Evolutionary conservation across 2,329 filamentous ascomycete species (phyloP).

Genomic region (Didymella glomerata): DNA sequence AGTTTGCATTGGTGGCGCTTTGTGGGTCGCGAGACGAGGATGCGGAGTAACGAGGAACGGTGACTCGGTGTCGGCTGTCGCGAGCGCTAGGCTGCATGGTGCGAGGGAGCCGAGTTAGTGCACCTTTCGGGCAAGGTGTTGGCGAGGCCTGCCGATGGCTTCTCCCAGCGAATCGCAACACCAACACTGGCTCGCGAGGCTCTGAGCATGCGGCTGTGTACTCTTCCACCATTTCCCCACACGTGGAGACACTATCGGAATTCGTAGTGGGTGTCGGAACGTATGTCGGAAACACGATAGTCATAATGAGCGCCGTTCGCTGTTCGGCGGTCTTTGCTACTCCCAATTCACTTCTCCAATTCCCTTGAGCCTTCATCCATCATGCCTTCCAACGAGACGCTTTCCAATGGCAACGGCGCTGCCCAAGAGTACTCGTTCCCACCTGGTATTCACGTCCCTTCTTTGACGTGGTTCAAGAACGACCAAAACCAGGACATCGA

Average conservation of each 20-base stretch:
- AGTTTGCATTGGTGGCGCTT: constrained; percentile 20
- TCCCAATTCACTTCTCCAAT: background rate
- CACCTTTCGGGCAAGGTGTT: constrained; percentile 11
- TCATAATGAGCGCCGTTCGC: constrained; percentile 30
- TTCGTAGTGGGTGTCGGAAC: constrained; percentile 30
- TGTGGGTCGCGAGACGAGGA: constrained; percentile 25
- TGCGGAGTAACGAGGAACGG: constrained; percentile 14
- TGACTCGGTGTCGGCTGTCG: constrained; percentile 23
- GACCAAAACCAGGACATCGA: constrained; percentile 62
- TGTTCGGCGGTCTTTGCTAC: constrained; percentile 7
- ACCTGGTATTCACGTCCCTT: constrained; percentile 65
- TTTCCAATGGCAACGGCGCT: constrained; percentile 39
- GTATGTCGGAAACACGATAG: constrained; percentile 22
- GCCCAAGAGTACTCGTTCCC: constrained; percentile 53
- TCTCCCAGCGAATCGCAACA: constrained; percentile 22
- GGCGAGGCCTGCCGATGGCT: constrained; percentile 16
- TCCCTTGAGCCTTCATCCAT: constrained; percentile 4
- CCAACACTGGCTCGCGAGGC: constrained; percentile 12
- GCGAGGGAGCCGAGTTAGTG: constrained; percentile 5
- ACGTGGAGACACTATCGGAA: constrained; percentile 29
- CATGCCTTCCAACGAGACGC: constrained; percentile 42
- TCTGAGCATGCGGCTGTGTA: constrained; percentile 4
- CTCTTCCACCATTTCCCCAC: constrained; percentile 17
- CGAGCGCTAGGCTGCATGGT: constrained; percentile 14
- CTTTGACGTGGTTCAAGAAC: constrained; percentile 63